These are phyloP conservation scores for Trichoderma cornu-damae DNA, from an alignment of 2,329 filamentous ascomycete species.

Conservation along the genomic window DNA sequence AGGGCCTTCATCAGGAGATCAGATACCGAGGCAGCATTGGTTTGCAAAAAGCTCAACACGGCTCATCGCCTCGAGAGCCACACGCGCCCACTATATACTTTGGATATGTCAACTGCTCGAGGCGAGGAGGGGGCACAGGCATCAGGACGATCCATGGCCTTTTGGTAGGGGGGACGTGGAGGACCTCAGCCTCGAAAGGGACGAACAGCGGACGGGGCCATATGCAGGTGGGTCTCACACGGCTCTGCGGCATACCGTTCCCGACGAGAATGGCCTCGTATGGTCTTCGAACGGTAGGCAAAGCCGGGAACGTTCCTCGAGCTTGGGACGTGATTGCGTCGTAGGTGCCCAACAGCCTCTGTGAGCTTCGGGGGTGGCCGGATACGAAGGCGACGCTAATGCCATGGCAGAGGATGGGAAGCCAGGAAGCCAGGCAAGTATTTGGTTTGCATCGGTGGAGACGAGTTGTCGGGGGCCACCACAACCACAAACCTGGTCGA, in stretches of 20 bases:
- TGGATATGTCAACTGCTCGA: not conserved
- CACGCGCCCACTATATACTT: not conserved
- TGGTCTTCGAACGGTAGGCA: slow-evolving; percentile 20
- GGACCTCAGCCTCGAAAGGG: not conserved
- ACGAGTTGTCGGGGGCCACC: not conserved
- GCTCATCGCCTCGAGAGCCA: not conserved
- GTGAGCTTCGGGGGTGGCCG: slow-evolving; percentile 8
- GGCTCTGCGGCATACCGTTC: slow-evolving; percentile 30
- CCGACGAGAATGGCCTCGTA: slow-evolving; percentile 36
- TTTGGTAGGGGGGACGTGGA: not conserved
- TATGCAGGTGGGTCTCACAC: slow-evolving; percentile 25
- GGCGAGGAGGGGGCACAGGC: slow-evolving; percentile 5
- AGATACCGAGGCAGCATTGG: not conserved
- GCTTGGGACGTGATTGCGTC: not conserved
- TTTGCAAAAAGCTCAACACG: not conserved
- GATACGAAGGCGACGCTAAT: not conserved
- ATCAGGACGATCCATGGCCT: not conserved
- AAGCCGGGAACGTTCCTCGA: not conserved
- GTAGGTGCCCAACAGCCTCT: not conserved
- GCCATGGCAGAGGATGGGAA: not conserved
- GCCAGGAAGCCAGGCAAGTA: slow-evolving; percentile 11
- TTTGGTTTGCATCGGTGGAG: not conserved
- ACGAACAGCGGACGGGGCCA: not conserved
- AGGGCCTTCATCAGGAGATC: not conserved
- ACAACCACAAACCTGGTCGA: slow-evolving; percentile 13